These are phyloP conservation scores for Leccinum proximum DNA, from an alignment of 1,284 basidiomycete species.

Conservation along the genomic window DNA sequence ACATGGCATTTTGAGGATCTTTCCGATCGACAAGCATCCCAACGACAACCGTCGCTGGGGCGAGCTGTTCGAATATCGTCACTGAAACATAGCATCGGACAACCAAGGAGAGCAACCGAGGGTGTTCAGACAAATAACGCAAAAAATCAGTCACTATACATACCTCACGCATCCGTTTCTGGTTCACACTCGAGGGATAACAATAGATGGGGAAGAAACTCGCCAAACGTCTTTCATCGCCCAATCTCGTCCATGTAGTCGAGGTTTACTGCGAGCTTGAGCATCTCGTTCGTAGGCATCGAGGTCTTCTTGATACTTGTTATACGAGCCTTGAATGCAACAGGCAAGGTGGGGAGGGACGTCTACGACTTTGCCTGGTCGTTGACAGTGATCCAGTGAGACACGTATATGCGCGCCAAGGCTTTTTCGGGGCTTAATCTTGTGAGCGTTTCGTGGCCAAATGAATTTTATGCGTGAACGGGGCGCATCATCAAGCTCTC, in stretches of 20 bases:
- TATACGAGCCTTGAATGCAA: conserved; percentile 80
- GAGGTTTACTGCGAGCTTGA: conserved; percentile 79
- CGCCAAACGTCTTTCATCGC: conserved; percentile 84
- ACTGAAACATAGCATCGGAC: conserved; percentile 65
- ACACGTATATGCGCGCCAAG: too few relatives aligned
- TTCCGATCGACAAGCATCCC: conserved; percentile 93
- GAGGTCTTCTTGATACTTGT: conserved; percentile 55
- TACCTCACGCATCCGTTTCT: conserved; percentile 67
- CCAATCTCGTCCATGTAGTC: conserved; percentile 98
- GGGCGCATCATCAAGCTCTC: conserved; percentile 35
- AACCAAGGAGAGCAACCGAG: background rate
- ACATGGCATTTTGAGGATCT: conserved; percentile 82
- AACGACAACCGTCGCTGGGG: conserved; percentile 67
- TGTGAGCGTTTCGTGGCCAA: too few relatives aligned
- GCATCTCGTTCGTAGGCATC: conserved; percentile 63
- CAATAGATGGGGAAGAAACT: conserved; percentile 97
- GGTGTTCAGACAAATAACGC: conserved; percentile 14
- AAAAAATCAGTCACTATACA: conserved; percentile 36
- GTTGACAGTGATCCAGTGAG: conserved; percentile 21
- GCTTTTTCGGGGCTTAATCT: too few relatives aligned
- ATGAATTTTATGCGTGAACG: too few relatives aligned
- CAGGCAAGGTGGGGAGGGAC: conserved; percentile 87
- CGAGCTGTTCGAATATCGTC: conserved; percentile 69
- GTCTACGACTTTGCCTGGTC: conserved; percentile 72
- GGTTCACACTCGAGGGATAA: conserved; percentile 81